These are phyloP conservation scores for Harrya chromipes DNA, from an alignment of 768 basidiomycete genomes.

Conservation along the genomic window DNA sequence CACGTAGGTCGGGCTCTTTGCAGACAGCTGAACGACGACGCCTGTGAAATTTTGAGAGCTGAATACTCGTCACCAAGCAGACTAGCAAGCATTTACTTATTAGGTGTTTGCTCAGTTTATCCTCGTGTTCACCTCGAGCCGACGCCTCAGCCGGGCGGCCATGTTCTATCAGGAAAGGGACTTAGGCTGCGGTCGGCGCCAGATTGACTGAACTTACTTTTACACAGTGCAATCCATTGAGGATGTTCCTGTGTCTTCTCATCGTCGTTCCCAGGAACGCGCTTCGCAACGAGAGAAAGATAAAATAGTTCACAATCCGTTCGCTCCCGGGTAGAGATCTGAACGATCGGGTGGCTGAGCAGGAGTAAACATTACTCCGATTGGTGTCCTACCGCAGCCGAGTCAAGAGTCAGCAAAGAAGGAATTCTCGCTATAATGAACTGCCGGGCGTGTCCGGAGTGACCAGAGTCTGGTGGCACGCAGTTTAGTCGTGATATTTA, in stretches of 20 bases:
- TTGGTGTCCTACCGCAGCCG: constrained; percentile 47
- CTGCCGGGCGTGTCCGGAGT: constrained; percentile 47
- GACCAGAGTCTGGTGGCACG: constrained; percentile 32
- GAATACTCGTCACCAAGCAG: constrained; percentile 1
- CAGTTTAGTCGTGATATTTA: not conserved
- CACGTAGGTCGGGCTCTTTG: constrained; percentile 20
- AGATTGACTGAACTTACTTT: constrained; percentile 41
- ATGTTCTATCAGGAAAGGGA: constrained; percentile 43
- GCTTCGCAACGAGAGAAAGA: constrained; percentile 58
- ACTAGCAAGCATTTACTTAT: constrained; percentile 44
- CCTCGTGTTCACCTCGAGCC: constrained; percentile 30
- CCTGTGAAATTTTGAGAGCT: constrained; percentile 18
- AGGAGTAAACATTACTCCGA: constrained; percentile 1
- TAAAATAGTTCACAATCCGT: constrained; percentile 84
- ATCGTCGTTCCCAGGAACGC: constrained; percentile 39
- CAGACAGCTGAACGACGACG: constrained; percentile 30
- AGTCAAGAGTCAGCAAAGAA: constrained; percentile 61
- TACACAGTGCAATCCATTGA: constrained; percentile 60
- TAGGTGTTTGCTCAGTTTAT: constrained; percentile 59
- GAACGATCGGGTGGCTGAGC: constrained; percentile 10
- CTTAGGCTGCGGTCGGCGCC: not conserved
- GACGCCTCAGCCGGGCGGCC: constrained; percentile 45
- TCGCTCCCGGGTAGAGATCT: constrained; percentile 72
- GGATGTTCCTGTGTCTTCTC: constrained; percentile 53
- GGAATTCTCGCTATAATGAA: constrained; percentile 67